Conservation (phyloP, 257 asterid genomes). For the Nyctanthes arbortristis region DNA sequence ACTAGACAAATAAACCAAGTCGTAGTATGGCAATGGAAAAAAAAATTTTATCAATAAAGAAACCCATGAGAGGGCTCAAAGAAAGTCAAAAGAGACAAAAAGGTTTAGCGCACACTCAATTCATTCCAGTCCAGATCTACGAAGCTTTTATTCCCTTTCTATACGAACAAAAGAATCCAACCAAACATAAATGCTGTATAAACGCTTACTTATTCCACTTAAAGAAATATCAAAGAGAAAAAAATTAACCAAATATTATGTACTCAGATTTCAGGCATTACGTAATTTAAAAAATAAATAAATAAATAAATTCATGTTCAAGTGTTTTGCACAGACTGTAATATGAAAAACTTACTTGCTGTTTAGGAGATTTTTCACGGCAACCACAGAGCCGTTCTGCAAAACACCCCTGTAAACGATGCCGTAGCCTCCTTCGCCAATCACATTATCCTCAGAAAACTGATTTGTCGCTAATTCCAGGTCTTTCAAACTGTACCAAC, state of each 20-base stretch:
- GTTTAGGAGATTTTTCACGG: slow-evolving; percentile 75
- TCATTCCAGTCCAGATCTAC: slow-evolving; percentile 42
- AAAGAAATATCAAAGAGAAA: slow-evolving; percentile 18
- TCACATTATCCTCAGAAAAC: slow-evolving; percentile 59
- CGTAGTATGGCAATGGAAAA: too few relatives aligned
- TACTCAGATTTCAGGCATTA: neutral
- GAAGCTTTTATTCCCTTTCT: slow-evolving; percentile 34
- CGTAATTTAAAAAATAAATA: neutral
- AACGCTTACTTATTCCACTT: neutral
- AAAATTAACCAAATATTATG: neutral
- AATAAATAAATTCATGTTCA: slow-evolving; percentile 4
- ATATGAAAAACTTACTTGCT: slow-evolving; percentile 54
- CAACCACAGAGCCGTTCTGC: slow-evolving; percentile 64
- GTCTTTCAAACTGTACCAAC: slow-evolving; percentile 69
- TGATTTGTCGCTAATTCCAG: slow-evolving; percentile 65
- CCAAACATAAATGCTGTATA: slow-evolving; percentile 18
- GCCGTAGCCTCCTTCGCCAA: slow-evolving; percentile 93
- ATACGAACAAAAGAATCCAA: slow-evolving; percentile 22
- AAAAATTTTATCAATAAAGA: slow-evolving; percentile 30
- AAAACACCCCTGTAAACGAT: slow-evolving; percentile 71
- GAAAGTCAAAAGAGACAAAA: slow-evolving; percentile 36
- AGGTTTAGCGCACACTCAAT: slow-evolving; percentile 19
- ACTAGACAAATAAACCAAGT: slow-evolving; percentile 14
- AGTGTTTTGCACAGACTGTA: neutral
- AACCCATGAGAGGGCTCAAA: slow-evolving; percentile 35